Evolutionary conservation across 1,284 basidiomycete genomes (phyloP).

Genomic region (Gymnopus androsaceus): DNA sequence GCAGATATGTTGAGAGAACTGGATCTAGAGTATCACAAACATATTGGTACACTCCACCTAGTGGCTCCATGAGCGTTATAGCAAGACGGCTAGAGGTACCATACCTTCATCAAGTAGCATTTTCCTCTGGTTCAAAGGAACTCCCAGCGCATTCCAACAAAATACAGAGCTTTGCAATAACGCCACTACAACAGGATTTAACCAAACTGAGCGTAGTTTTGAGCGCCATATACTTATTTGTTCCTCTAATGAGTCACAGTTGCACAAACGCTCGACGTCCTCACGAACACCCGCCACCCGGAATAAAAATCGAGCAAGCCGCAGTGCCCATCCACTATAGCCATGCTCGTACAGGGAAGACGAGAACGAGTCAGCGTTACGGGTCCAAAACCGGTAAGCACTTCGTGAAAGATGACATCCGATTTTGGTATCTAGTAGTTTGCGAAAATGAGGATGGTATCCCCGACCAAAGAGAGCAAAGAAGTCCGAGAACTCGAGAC

Average conservation of each 20-base stretch:
- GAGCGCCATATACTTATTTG: conserved; percentile 69
- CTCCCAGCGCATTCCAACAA: conserved; percentile 83
- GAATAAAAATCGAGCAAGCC: conserved; percentile 67
- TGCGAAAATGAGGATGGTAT: conserved; percentile 61
- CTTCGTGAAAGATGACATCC: conserved; percentile 76
- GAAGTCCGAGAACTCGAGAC: conserved; percentile 68
- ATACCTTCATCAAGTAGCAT: conserved; percentile 62
- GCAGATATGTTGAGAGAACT: conserved; percentile 50
- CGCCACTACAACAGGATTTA: conserved; percentile 66
- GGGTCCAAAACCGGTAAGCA: conserved; percentile 79
- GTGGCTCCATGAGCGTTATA: neutral
- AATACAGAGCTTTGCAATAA: conserved; percentile 68
- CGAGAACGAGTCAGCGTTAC: conserved; percentile 65
- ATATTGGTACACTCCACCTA: conserved; percentile 55
- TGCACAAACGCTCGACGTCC: conserved; percentile 61
- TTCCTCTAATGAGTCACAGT: too few relatives aligned
- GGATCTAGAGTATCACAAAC: conserved; percentile 68
- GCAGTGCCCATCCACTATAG: conserved; percentile 73
- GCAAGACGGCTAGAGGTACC: too few relatives aligned
- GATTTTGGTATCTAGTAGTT: conserved; percentile 65
- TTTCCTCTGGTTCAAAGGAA: conserved; percentile 75
- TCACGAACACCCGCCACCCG: conserved; percentile 57
- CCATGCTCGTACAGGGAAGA: conserved; percentile 76
- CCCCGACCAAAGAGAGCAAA: conserved; percentile 78
- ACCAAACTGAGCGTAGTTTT: conserved; percentile 62